Evolutionary conservation across 106 monocot genomes (phyloP).

Genomic region (Alisma plantagoaquatica): DNA sequence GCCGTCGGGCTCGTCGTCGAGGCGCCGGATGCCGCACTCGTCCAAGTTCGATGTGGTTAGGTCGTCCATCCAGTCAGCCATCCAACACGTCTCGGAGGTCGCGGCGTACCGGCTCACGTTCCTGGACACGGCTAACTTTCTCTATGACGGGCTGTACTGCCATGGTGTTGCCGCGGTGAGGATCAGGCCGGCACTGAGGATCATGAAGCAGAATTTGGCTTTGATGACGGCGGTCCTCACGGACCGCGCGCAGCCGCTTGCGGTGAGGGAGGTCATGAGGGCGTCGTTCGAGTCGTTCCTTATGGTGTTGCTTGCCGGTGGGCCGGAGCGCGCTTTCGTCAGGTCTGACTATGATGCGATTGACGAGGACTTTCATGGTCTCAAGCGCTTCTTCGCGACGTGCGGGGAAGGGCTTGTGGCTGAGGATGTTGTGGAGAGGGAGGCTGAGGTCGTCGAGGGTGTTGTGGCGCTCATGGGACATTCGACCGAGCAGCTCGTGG

Average conservation of each 20-base stretch:
- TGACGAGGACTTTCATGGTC: constrained; percentile 11
- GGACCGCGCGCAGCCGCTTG: constrained; percentile 16
- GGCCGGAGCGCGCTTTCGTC: constrained; percentile 10
- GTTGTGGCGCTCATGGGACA: constrained; percentile 17
- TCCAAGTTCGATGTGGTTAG: constrained; percentile 12
- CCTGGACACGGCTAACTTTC: constrained; percentile 17
- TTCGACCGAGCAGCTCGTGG: constrained; percentile 17
- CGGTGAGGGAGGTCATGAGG: constrained; percentile 19
- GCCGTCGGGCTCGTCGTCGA: not conserved
- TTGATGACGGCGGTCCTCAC: constrained; percentile 5
- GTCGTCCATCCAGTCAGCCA: constrained; percentile 13
- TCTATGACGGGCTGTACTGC: constrained; percentile 21
- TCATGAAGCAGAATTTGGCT: constrained; percentile 18
- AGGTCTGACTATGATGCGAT: constrained; percentile 7
- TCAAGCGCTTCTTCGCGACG: constrained; percentile 19
- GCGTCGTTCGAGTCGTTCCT: constrained; percentile 27
- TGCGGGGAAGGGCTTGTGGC: constrained; percentile 23
- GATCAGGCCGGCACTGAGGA: constrained; percentile 12
- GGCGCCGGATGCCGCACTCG: not conserved
- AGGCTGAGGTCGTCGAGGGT: constrained; percentile 23
- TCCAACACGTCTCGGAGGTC: constrained; percentile 18
- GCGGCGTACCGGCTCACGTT: constrained; percentile 21
- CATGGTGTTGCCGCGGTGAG: constrained; percentile 12
- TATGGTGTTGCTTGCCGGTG: constrained; percentile 22
- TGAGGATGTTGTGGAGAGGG: constrained; percentile 22